Evolutionary conservation across 2,329 filamentous ascomycete genomes (phyloP).

Genomic region (Trichoderma simmonsii): DNA sequence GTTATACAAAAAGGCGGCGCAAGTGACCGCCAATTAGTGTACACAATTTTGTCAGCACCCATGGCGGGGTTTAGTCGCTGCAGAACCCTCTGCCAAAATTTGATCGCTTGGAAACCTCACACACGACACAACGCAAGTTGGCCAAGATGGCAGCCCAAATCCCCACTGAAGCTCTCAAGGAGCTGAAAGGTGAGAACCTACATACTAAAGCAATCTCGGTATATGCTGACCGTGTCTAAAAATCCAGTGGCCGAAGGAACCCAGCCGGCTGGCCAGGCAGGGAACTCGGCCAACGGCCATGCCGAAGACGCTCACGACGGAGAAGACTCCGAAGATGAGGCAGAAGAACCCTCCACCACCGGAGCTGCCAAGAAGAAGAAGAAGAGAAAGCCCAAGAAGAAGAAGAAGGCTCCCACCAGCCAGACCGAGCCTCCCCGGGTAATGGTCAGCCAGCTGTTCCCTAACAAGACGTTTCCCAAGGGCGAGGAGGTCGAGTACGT

Average conservation of each 20-base stretch:
- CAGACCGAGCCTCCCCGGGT: constrained; percentile 75
- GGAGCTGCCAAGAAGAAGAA: constrained; percentile 46
- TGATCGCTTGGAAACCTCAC: background rate
- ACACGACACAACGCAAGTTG: constrained; percentile 17
- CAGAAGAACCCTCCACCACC: constrained; percentile 43
- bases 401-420: constrained; percentile 70
- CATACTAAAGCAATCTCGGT: background rate
- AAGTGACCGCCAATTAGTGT: background rate
- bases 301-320: constrained; percentile 39
- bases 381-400: constrained; percentile 83
- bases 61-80: constrained; percentile 12
- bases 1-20: too few species aligned
- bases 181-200: constrained; percentile 38
- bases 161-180: constrained; percentile 43
- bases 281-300: constrained; percentile 38
- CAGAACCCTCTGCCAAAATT: constrained; percentile 13
- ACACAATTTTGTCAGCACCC: constrained; percentile 10
- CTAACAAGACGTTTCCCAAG: constrained; percentile 67
- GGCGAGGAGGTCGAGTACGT: constrained; percentile 76
- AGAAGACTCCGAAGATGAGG: constrained; percentile 53
- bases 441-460: constrained; percentile 68
- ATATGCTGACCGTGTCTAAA: background rate
- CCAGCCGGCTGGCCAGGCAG: constrained; percentile 40
- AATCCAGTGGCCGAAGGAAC: constrained; percentile 36
- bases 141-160: constrained; percentile 44